phyloP scores from a whole-genome alignment of 176 grass and related monocot genomes.

The Melocanna baccifera region DNA sequence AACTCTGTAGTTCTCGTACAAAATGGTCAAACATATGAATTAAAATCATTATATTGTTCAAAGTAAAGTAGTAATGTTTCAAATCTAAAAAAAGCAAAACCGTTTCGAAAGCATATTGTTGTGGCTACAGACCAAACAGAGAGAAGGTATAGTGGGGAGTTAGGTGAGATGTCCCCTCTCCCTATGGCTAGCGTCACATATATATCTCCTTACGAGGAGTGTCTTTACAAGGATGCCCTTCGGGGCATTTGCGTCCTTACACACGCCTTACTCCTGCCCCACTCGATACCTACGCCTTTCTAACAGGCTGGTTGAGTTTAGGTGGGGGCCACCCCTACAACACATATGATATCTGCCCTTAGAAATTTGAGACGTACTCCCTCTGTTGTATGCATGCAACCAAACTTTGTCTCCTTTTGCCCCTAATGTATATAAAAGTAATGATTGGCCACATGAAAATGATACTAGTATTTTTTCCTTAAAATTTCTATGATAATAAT shows the following conservation, averaged over 20 bases:
- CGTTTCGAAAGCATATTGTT: background rate
- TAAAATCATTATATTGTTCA: background rate
- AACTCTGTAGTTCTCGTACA: background rate
- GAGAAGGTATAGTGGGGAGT: no score
- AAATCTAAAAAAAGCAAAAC: background rate
- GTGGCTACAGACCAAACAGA: no score
- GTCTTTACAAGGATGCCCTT: no score
- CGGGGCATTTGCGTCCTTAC: no score
- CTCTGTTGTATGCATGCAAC: background rate
- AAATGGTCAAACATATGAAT: background rate
- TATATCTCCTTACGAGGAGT: no score
- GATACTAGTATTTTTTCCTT: background rate
- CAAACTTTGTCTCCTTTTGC: background rate
- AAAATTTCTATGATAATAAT: background rate
- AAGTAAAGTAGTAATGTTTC: background rate
- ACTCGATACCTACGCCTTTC: no score
- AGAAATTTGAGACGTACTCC: background rate
- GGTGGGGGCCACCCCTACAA: no score
- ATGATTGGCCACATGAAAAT: background rate
- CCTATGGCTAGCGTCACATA: no score
- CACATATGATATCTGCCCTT: background rate
- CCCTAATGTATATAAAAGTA: background rate
- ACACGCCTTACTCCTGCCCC: no score
- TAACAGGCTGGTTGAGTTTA: no score
- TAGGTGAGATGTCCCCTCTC: no score